phyloP scores from a whole-genome alignment of 2,329 filamentous ascomycete genomes.

The Zarea fungicola region DNA sequence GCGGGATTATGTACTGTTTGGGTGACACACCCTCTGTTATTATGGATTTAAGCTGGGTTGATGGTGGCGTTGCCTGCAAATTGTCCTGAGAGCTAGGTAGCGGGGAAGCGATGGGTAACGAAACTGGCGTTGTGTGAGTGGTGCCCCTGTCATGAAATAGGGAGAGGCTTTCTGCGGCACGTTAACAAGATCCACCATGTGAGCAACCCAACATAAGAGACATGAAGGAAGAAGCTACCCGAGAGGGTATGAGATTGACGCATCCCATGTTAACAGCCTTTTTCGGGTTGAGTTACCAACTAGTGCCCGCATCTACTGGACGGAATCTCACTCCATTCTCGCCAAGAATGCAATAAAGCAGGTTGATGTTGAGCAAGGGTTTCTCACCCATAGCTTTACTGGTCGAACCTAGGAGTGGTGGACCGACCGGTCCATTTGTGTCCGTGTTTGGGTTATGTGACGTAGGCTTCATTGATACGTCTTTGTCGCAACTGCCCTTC shows the following conservation, averaged over 20 bases:
- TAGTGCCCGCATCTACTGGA: neutral
- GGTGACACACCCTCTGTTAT: no score
- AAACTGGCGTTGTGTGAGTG: neutral
- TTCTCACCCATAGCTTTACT: no score
- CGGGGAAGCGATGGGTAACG: constrained; percentile 1
- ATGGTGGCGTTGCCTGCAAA: neutral
- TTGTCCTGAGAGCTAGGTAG: constrained; percentile 2
- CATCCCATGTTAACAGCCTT: neutral
- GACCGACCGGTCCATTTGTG: no score
- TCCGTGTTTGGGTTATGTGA: no score
- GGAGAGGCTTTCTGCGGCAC: neutral
- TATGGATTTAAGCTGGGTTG: no score
- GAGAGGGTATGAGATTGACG: neutral
- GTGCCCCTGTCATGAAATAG: neutral
- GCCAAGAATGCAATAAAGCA: neutral
- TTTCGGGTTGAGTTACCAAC: neutral
- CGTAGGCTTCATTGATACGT: no score
- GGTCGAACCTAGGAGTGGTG: no score
- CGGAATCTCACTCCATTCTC: neutral
- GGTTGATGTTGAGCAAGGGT: neutral
- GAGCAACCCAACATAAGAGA: constrained; percentile 6
- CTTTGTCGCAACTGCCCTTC: no score
- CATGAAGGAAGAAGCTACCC: neutral
- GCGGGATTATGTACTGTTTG: constrained; percentile 9
- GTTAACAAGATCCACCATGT: neutral